A percentile compares a stretch with the other conserved stretches of the same genome.
Evolutionary conservation across 2,329 filamentous ascomycete species (phyloP).

Genomic region (Pestalotiopsis sp.): DNA sequence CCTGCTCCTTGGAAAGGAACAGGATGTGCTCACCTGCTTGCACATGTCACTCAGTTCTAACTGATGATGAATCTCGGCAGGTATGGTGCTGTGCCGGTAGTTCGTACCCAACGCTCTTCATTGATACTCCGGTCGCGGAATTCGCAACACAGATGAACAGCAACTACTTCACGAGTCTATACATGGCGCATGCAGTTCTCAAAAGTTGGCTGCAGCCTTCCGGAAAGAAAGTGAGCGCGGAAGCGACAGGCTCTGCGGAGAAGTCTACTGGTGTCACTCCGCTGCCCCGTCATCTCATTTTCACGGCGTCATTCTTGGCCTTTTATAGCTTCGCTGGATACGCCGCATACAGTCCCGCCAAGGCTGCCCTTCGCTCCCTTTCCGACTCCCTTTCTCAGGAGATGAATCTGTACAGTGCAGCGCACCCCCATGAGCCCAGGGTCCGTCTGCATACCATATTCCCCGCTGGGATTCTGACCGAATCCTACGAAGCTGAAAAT

Average conservation of each 20-base stretch:
- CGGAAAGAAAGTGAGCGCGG: background rate
- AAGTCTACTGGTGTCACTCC: background rate
- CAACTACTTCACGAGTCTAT: conserved; percentile 42
- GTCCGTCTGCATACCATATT: conserved; percentile 67
- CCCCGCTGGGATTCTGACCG: conserved; percentile 65
- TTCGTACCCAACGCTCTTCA: conserved; percentile 51
- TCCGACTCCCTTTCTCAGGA: conserved; percentile 69
- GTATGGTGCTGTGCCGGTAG: conserved; percentile 69
- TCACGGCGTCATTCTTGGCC: conserved; percentile 66
- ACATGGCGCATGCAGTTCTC: conserved; percentile 40
- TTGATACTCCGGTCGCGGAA: conserved; percentile 35
- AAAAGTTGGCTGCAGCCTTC: conserved; percentile 29
- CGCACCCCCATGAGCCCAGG: conserved; percentile 27
- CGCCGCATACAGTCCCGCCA: conserved; percentile 65
- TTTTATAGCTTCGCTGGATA: conserved; percentile 69
- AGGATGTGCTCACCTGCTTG: background rate
- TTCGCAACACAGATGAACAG: conserved; percentile 39
- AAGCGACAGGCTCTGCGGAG: background rate
- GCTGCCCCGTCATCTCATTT: conserved; percentile 62
- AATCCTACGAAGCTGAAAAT: conserved; percentile 45
- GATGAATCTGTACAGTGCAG: conserved; percentile 37
- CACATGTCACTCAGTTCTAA: background rate
- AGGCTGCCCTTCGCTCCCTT: conserved; percentile 68
- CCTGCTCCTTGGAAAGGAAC: background rate
- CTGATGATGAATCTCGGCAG: background rate